Conservation (phyloP, 179 eudicot genomes). For the Carnegiea gigantea region DNA sequence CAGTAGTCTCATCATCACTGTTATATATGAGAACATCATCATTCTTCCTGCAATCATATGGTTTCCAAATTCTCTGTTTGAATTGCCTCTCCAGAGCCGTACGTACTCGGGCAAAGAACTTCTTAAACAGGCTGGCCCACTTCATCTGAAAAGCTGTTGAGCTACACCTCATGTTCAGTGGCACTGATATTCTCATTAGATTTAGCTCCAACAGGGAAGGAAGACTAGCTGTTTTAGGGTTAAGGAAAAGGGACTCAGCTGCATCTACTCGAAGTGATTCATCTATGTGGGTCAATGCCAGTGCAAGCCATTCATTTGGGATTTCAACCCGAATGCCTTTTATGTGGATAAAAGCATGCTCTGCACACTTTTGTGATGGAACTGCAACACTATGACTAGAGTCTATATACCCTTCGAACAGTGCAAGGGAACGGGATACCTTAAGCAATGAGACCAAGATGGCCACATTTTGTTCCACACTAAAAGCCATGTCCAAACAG, state of each 20-base stretch:
- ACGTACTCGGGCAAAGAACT: conserved; percentile 86
- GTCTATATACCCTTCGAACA: conserved; percentile 92
- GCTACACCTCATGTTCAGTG: conserved; percentile 92
- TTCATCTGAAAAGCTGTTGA: conserved; percentile 98
- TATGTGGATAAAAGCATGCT: conserved; percentile 53
- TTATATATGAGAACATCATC: conserved; percentile 24
- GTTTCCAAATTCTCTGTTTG: conserved; percentile 73
- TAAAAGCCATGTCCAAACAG: conserved; percentile 37
- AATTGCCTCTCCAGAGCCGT: conserved; percentile 85
- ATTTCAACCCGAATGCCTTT: conserved; percentile 70
- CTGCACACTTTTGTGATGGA: conserved; percentile 32
- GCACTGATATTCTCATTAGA: conserved; percentile 77
- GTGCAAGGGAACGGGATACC: conserved; percentile 86
- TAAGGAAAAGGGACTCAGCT: conserved; percentile 86
- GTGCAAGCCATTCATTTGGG: conserved; percentile 70
- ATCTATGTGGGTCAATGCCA: conserved; percentile 88
- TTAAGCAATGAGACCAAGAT: conserved; percentile 85
- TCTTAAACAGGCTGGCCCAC: conserved; percentile 89
- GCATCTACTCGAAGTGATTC: conserved; percentile 95
- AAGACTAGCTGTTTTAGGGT: conserved; percentile 89
- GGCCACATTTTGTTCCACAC: conserved; percentile 79
- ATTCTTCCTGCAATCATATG: conserved; percentile 34
- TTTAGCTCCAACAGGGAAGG: conserved; percentile 86
- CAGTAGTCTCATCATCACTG: conserved; percentile 32
- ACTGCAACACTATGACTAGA: conserved; percentile 37